A percentile compares a stretch with the other conserved stretches of the same genome.
phyloP scores from a whole-genome alignment of 1,284 basidiomycete genomes.

The Ceratobasidium sp. region DNA sequence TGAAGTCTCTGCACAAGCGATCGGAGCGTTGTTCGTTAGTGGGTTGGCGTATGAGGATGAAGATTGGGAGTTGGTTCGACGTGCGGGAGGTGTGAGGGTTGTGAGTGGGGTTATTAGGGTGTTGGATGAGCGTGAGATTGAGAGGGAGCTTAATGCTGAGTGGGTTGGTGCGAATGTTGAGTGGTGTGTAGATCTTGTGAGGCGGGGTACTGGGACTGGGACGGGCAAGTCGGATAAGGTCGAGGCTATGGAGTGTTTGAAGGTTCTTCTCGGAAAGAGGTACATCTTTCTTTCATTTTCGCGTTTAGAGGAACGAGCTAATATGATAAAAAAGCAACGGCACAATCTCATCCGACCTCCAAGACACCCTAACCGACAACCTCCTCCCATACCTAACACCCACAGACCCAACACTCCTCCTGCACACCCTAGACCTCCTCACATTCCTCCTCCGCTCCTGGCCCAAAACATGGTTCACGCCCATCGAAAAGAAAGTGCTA shows the following conservation, averaged over 20 bases:
- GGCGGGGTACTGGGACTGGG: slow-evolving; percentile 76
- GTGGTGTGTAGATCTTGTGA: slow-evolving; percentile 83
- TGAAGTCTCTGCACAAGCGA: slow-evolving; percentile 28
- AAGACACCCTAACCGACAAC: slow-evolving; percentile 75
- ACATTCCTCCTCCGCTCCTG: slow-evolving; percentile 78
- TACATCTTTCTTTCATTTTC: slow-evolving; percentile 54
- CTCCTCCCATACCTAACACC: slow-evolving; percentile 80
- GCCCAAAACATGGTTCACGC: slow-evolving; percentile 74
- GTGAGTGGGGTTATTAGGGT: slow-evolving; percentile 69
- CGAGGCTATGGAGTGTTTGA: slow-evolving; percentile 85
- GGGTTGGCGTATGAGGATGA: slow-evolving; percentile 60
- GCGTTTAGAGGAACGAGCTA: slow-evolving; percentile 4
- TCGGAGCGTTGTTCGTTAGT: slow-evolving; percentile 33
- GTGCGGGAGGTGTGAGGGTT: slow-evolving; percentile 78
- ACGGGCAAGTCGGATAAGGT: slow-evolving; percentile 70
- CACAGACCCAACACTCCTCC: slow-evolving; percentile 81
- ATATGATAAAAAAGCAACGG: slow-evolving; percentile 7
- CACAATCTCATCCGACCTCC: slow-evolving; percentile 72
- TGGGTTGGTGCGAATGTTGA: slow-evolving; percentile 87
- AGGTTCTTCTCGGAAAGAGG: slow-evolving; percentile 76
- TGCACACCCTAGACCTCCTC: slow-evolving; percentile 68
- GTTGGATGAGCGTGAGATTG: background rate
- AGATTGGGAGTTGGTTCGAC: slow-evolving; percentile 87
- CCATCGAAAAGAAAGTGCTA: slow-evolving; percentile 79
- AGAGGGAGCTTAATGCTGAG: slow-evolving; percentile 74